These are phyloP conservation scores for Sphaerostilbella broomeana DNA, from an alignment of 2,329 filamentous ascomycete genomes.

Conservation along the genomic window DNA sequence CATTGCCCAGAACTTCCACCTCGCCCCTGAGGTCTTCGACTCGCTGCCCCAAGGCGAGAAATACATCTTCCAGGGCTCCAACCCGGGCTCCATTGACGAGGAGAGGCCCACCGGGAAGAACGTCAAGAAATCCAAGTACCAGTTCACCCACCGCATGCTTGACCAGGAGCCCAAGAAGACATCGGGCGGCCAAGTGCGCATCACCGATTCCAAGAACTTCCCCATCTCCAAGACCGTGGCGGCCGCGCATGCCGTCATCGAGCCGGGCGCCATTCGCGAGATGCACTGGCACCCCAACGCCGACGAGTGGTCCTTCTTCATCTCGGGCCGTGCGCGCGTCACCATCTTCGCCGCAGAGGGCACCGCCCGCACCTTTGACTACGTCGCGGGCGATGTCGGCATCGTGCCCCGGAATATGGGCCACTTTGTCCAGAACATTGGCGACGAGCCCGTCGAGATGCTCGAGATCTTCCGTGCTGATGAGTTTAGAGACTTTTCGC, in stretches of 20 bases:
- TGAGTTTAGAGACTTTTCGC: slow-evolving; percentile 64
- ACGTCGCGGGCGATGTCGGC: slow-evolving; percentile 66
- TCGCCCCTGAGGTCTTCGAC: slow-evolving; percentile 63
- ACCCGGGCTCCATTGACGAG: slow-evolving; percentile 57
- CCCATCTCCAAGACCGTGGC: slow-evolving; percentile 66
- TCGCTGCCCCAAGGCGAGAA: slow-evolving; percentile 61
- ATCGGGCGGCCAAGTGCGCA: slow-evolving; percentile 64
- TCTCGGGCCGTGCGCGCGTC: slow-evolving; percentile 62
- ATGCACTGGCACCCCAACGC: slow-evolving; percentile 80
- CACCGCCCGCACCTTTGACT: slow-evolving; percentile 68
- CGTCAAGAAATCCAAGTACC: slow-evolving; percentile 59
- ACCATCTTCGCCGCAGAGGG: slow-evolving; percentile 68
- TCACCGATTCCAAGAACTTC: slow-evolving; percentile 71
- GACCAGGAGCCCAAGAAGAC: slow-evolving; percentile 60
- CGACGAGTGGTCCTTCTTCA: slow-evolving; percentile 78
- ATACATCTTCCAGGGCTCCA: slow-evolving; percentile 69
- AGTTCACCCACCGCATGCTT: slow-evolving; percentile 67
- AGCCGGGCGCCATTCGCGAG: slow-evolving; percentile 66
- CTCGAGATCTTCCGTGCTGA: slow-evolving; percentile 69
- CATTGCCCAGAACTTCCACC: slow-evolving; percentile 67
- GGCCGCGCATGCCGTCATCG: slow-evolving; percentile 63
- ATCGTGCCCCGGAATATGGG: slow-evolving; percentile 73
- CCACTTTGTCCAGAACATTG: slow-evolving; percentile 76
- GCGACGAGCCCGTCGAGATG: slow-evolving; percentile 69
- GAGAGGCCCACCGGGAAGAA: slow-evolving; percentile 55